A percentile compares a stretch with the other conserved stretches of the same genome.
Evolutionary conservation across 2,329 filamentous ascomycete genomes (phyloP).

Genomic region (Salinomyces thailandicus): DNA sequence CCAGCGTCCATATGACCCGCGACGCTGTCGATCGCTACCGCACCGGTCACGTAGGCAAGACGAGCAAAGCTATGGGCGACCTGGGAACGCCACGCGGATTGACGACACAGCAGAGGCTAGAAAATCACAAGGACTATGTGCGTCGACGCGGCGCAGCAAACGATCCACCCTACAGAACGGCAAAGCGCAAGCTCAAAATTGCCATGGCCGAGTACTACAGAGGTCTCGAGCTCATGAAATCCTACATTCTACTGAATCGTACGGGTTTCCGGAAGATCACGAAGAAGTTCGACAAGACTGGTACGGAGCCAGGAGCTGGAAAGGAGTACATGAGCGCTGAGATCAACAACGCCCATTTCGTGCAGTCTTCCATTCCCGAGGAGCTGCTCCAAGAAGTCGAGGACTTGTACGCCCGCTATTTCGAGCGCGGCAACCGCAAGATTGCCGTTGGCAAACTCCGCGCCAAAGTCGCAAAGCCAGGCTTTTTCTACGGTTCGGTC

Average conservation of each 20-base stretch:
- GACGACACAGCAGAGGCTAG: slow-evolving; percentile 1
- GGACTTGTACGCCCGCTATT: slow-evolving; percentile 88
- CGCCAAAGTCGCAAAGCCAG: slow-evolving; percentile 51
- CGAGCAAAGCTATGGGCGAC: slow-evolving; percentile 37
- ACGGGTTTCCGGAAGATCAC: slow-evolving; percentile 96
- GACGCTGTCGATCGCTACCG: slow-evolving; percentile 23
- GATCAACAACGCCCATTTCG: slow-evolving; percentile 83
- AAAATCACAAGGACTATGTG: slow-evolving; percentile 31
- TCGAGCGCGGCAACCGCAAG: slow-evolving; percentile 88
- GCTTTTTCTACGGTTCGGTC: slow-evolving; percentile 48
- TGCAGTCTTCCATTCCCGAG: slow-evolving; percentile 77
- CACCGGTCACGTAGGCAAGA: slow-evolving; percentile 44
- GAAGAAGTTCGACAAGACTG: slow-evolving; percentile 95
- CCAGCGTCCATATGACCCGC: slow-evolving; percentile 5
- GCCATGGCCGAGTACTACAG: slow-evolving; percentile 91
- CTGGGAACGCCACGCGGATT: slow-evolving; percentile 29
- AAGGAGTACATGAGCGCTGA: slow-evolving; percentile 70
- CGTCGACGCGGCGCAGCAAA: slow-evolving; percentile 34
- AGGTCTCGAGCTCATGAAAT: slow-evolving; percentile 80
- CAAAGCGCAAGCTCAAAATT: slow-evolving; percentile 83
- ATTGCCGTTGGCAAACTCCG: slow-evolving; percentile 80
- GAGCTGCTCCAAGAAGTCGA: slow-evolving; percentile 70
- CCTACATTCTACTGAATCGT: slow-evolving; percentile 78
- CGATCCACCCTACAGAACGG: slow-evolving; percentile 66
- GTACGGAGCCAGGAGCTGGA: slow-evolving; percentile 47